phyloP scores from a whole-genome alignment of 78 protist species.

The Dictyostelium brefeldianum region DNA sequence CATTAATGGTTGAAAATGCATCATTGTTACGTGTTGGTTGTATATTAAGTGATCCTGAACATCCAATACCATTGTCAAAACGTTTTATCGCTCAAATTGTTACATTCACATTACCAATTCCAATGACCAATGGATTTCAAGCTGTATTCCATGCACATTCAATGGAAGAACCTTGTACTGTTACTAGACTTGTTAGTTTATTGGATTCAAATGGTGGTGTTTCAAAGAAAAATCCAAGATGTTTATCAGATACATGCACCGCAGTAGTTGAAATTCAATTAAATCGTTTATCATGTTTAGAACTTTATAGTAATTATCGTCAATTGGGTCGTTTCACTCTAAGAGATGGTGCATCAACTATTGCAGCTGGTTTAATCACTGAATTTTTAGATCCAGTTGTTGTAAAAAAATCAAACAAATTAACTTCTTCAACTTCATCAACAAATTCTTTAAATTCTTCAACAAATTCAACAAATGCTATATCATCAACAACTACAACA shows the following conservation, averaged over 20 bases:
- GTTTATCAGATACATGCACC: conserved; percentile 20
- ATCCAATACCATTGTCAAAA: conserved; percentile 56
- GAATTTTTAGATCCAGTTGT: conserved; percentile 27
- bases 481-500: background rate
- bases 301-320: conserved; percentile 58
- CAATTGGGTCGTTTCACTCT: conserved; percentile 86
- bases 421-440: background rate
- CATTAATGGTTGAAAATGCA: conserved; percentile 22
- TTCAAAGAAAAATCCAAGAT: conserved; percentile 62
- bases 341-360: conserved; percentile 71
- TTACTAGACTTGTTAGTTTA: conserved; percentile 9
- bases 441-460: background rate
- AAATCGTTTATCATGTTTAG: conserved; percentile 65
- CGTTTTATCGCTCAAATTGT: conserved; percentile 82
- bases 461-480: background rate
- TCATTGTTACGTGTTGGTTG: conserved; percentile 61
- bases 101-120: conserved; percentile 59
- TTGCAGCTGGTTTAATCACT: conserved; percentile 85
- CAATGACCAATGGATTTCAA: conserved; percentile 71
- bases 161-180: conserved; percentile 63
- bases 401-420: background rate
- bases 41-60: conserved; percentile 81
- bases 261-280: conserved; percentile 77
- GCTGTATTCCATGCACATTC: conserved; percentile 71
- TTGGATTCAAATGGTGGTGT: conserved; percentile 69